Evolutionary conservation across 768 basidiomycete species (phyloP), one percentile per base, ranked within the genome.

Genomic region (Agrocybe pediades): DNA sequence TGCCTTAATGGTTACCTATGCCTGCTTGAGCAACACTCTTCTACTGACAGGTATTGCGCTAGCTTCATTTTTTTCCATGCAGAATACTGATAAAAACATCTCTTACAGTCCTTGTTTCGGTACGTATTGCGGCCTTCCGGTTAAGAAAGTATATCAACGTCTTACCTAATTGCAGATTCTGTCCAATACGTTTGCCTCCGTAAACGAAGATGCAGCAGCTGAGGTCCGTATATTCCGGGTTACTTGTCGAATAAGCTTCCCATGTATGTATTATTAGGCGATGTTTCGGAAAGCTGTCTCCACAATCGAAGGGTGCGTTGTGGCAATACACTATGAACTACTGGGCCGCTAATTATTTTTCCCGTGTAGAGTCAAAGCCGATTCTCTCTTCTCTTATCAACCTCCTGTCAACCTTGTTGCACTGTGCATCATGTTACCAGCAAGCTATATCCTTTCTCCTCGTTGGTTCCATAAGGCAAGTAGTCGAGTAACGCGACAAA

Each of bases 391-490:
- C 68, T 94, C 91, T 20, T 98, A 98, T 67, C 92, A 95, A 63
- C 89, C 96, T 0, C 97, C 97, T 0, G 71, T 98, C 63, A 99
- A 98, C 68, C 70, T 98, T 6, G 55, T 95, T 40, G 97, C 96
- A 0, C 74, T 98, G 13, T 84, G 85, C 47, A 75, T 96, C 57
- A 88, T 99, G 81, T 76, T 95, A 56, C 95, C 97, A 1, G 78
- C 90, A 19, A 90, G 87, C 58, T 95, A 90, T 67, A 71, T 94
- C 47, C 76, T 97, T n/a, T 81, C 80, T 6, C 93, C 95, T n/a
- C 79, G 96, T 49, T 98, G 94, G 94, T 98, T 98, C 67, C 96
- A 98, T 68, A 98, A 98, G 76, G 90, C 90, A 63, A n/a, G n/a
- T 49, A 65, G 25, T 44, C 41, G 45, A 23, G 11, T 11, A 16